Percentiles rank a stretch among this genome's conserved stretches.
Conservation (phyloP, 2,329 filamentous ascomycete genomes). For the Albifimbria verrucaria region DNA sequence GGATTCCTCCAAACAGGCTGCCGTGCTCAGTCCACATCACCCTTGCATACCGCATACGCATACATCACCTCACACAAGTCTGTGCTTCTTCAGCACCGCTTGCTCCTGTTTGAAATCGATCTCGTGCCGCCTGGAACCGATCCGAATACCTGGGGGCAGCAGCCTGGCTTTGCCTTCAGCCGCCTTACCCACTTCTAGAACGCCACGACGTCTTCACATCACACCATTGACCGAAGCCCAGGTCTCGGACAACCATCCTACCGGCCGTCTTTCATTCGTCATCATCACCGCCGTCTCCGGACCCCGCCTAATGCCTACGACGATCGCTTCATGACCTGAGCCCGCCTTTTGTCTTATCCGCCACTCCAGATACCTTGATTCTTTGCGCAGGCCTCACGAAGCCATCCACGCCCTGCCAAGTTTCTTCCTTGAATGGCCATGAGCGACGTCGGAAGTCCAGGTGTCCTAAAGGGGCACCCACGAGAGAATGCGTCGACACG, state of each 20-base stretch:
- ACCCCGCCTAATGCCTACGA: background rate
- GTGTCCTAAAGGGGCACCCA: slow-evolving; percentile 22
- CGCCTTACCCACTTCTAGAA: background rate
- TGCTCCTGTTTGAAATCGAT: background rate
- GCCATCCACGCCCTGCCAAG: slow-evolving; percentile 25
- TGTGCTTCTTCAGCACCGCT: background rate
- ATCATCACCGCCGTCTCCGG: background rate
- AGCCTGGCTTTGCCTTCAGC: background rate
- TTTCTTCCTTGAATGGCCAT: slow-evolving; percentile 18
- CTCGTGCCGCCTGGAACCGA: background rate
- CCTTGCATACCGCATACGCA: too few relatives aligned
- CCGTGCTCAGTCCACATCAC: background rate
- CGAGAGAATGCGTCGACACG: slow-evolving; percentile 27
- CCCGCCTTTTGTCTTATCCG: background rate
- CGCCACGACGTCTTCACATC: background rate
- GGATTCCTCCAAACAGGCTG: background rate
- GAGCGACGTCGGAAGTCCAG: slow-evolving; percentile 25
- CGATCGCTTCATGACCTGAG: background rate
- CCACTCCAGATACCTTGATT: background rate
- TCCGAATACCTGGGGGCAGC: too few relatives aligned
- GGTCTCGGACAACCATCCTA: background rate
- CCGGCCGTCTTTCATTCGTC: background rate
- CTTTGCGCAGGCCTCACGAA: too few relatives aligned
- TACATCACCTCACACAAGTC: background rate
- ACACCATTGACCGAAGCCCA: background rate